Base-by-base conservation (phyloP, 2,329 filamentous ascomycete species). In the Neocatenulostroma microsporum region DNA sequence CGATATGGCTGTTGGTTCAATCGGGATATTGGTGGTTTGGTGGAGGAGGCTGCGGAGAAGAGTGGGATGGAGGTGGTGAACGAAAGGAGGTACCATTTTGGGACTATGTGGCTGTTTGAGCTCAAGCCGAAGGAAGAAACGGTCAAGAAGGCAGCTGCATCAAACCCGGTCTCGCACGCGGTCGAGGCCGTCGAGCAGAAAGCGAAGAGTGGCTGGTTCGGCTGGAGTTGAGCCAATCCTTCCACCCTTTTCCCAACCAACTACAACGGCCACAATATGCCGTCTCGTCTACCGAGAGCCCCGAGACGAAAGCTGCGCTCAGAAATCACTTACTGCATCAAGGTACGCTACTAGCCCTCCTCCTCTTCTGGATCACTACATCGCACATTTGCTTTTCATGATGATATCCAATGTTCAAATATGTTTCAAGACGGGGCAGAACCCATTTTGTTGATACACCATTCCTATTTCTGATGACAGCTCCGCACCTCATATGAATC, bases 1-100 rank as follows among this genome's bases (percentile, higher is more conserved):
- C 57, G 62, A 30, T 64, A 69, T 42, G 68, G 68, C 13, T 72
- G 68, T 46, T 72, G 68, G 67, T 71, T 63, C 62, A 71, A 72
- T 46, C 67, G 67, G 44, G 68, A 72, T 36, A 68, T 72, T 45
- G 67, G 62, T 6, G 58, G 55, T 37, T 62, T 72, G 37, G 66
- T 70, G 9, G 54, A 64, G 32, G 58, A 64, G n/a, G 69, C 64
- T 36, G 68, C 69, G 7, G 51, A 60, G 36, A 55, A 62, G 27
- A 66, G 61, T 36, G 67, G 67, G 12, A 47, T 72, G 30, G 65
- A 70, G 41, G 57, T 72, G 3, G 64, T 69, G 9, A 48, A 55
- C 12, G 61, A 68, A 42, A 58, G 60, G 46, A 58, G 68, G 41
- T 61, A 63, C 46, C 64, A 70, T 44, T 57, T 69, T 42, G 68